Percentiles rank a stretch among this genome's conserved stretches.
phyloP scores from a whole-genome alignment of 2,329 filamentous ascomycete species.

The Tolypocladium ovalisporum region DNA sequence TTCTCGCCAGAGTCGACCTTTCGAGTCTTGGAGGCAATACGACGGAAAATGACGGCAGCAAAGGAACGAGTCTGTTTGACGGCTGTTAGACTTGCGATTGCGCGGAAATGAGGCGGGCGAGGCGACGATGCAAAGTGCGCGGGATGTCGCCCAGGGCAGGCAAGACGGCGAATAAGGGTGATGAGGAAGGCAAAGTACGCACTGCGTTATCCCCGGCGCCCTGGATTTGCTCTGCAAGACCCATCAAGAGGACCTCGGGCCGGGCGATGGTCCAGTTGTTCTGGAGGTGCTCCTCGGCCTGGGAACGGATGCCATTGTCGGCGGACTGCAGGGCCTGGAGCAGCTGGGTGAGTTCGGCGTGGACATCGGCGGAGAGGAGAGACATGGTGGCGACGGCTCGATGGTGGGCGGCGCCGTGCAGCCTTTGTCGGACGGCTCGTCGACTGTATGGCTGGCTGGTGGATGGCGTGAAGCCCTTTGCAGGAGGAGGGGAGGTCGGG shows the following conservation, averaged over 20 bases:
- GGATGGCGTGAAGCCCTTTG: slow-evolving; percentile 2
- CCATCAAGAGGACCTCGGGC: slow-evolving; percentile 86
- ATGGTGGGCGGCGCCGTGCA: slow-evolving; percentile 11
- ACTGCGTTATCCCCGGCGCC: slow-evolving; percentile 64
- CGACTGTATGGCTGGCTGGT: slow-evolving; percentile 2
- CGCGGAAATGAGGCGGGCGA: not conserved
- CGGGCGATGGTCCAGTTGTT: slow-evolving; percentile 76
- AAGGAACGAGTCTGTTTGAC: slow-evolving; percentile 68
- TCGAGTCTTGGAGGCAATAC: slow-evolving; percentile 80
- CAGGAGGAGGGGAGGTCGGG: slow-evolving; percentile 1
- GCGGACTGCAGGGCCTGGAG: slow-evolving; percentile 79
- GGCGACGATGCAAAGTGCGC: not conserved
- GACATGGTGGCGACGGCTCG: slow-evolving; percentile 46
- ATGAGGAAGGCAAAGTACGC: slow-evolving; percentile 13
- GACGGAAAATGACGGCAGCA: slow-evolving; percentile 84
- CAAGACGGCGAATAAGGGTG: not conserved
- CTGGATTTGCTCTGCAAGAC: slow-evolving; percentile 83
- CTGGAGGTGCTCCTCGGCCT: slow-evolving; percentile 83
- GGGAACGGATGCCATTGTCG: slow-evolving; percentile 75
- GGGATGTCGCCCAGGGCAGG: not conserved
- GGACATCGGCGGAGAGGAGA: slow-evolving; percentile 72
- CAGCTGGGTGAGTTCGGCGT: slow-evolving; percentile 74
- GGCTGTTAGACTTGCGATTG: not conserved
- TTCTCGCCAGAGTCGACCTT: slow-evolving; percentile 63
- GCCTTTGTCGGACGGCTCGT: slow-evolving; percentile 5